A percentile compares a stretch with the other conserved stretches of the same genome.
These are phyloP conservation scores for Rutstroemia sp. DNA, from an alignment of 2,329 filamentous ascomycete species.

Conservation along the genomic window DNA sequence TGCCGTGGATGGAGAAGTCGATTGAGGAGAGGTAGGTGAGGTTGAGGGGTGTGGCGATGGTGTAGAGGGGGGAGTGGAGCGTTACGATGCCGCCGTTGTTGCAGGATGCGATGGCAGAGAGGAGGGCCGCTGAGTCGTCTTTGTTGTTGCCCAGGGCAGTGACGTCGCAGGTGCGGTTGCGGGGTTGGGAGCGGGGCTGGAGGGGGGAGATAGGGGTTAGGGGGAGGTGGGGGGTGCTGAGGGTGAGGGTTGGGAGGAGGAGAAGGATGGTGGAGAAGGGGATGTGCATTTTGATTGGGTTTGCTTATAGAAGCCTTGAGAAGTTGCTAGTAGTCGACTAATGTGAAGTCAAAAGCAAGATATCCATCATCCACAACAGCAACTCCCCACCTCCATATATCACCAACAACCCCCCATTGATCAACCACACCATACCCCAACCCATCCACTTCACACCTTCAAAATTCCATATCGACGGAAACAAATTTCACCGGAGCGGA, in stretches of 20 bases:
- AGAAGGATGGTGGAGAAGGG: not conserved
- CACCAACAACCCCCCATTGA: too few relatives aligned
- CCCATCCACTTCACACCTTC: too few relatives aligned
- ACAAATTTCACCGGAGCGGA: too few relatives aligned
- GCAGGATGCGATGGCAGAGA: constrained; percentile 1
- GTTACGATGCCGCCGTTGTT: constrained; percentile 1
- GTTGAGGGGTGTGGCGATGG: not conserved
- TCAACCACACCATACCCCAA: too few relatives aligned
- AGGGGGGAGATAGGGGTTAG: not conserved
- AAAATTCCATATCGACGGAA: too few relatives aligned
- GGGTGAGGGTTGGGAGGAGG: not conserved
- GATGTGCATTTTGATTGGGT: too few relatives aligned
- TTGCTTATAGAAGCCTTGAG: too few relatives aligned
- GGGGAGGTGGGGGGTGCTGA: too few relatives aligned
- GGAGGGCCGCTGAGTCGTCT: not conserved
- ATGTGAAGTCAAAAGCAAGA: too few relatives aligned
- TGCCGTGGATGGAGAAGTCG: constrained; percentile 1
- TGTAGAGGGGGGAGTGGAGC: constrained; percentile 1
- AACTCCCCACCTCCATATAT: too few relatives aligned
- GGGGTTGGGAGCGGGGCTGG: not conserved
- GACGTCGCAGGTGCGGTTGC: constrained; percentile 3
- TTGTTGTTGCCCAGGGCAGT: not conserved
- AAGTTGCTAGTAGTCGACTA: too few relatives aligned
- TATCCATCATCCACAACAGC: too few relatives aligned
- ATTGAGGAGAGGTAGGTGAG: not conserved